A percentile compares a stretch with the other conserved stretches of the same genome.
These are phyloP conservation scores for Chenopodium quinoa DNA, from an alignment of 148 eudicot species.

Conservation along the genomic window DNA sequence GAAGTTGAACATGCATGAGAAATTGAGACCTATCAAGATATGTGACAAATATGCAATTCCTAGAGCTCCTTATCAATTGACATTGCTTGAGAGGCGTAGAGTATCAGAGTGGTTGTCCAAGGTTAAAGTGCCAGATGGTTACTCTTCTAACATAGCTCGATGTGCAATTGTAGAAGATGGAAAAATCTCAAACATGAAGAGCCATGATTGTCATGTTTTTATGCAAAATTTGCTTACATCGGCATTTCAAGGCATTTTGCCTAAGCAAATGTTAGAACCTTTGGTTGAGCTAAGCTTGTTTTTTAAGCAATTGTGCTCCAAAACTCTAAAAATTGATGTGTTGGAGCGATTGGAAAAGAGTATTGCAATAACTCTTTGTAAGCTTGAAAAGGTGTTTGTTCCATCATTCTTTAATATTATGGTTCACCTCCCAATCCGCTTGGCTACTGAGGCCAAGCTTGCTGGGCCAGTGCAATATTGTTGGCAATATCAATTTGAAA, in stretches of 20 bases:
- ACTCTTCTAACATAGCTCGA: slow-evolving; percentile 5
- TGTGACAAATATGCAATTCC: slow-evolving; percentile 8
- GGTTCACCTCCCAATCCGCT: slow-evolving; percentile 9
- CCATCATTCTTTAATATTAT: slow-evolving; percentile 16
- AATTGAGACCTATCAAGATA: neutral
- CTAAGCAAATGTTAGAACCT: neutral
- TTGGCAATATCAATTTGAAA: slow-evolving; percentile 18
- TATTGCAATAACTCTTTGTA: slow-evolving; percentile 8
- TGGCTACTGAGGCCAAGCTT: slow-evolving; percentile 10
- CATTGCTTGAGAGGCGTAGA: neutral
- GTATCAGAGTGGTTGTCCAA: slow-evolving; percentile 8
- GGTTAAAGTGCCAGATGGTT: slow-evolving; percentile 3
- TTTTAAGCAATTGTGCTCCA: slow-evolving; percentile 16
- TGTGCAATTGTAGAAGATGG: neutral
- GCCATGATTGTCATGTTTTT: slow-evolving; percentile 1
- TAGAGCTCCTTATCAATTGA: slow-evolving; percentile 3
- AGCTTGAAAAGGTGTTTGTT: slow-evolving; percentile 3
- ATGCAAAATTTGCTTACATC: slow-evolving; percentile 4
- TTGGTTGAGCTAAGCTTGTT: neutral
- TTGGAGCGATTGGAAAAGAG: slow-evolving; percentile 12
- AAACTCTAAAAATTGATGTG: neutral
- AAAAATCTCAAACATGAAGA: neutral
- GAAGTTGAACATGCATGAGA: slow-evolving; percentile 1
- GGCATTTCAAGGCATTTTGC: neutral
- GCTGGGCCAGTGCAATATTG: neutral